Evolutionary conservation across 2,329 filamentous ascomycete species (phyloP).

Genomic region (Xylariales sp.): DNA sequence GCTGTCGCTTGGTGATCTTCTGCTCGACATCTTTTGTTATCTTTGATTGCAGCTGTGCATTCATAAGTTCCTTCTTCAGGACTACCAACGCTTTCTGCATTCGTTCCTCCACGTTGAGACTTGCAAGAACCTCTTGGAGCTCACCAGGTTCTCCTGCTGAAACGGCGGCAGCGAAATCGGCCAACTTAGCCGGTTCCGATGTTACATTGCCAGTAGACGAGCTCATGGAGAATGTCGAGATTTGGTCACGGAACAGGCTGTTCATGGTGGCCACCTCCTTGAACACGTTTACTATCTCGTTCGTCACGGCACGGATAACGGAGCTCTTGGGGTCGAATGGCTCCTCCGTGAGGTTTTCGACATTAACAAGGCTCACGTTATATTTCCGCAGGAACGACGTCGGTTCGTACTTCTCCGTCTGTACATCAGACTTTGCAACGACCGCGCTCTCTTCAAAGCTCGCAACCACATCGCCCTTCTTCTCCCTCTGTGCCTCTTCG

Average conservation of each 20-base stretch:
- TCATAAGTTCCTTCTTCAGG: slow-evolving; percentile 97
- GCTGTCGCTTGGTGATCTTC: slow-evolving; percentile 94
- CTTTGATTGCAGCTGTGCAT: slow-evolving; percentile 93
- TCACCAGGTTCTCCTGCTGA: slow-evolving; percentile 91
- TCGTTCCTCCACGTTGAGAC: slow-evolving; percentile 86
- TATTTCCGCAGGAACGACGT: slow-evolving; percentile 90
- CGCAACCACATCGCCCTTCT: slow-evolving; percentile 90
- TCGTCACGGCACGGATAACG: slow-evolving; percentile 86
- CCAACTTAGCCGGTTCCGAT: slow-evolving; percentile 89
- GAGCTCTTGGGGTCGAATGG: slow-evolving; percentile 86
- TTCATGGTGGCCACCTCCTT: slow-evolving; percentile 95
- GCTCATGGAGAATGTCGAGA: slow-evolving; percentile 94
- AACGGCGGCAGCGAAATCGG: slow-evolving; percentile 94
- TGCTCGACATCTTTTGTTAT: slow-evolving; percentile 97
- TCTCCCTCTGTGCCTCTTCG: slow-evolving; percentile 54
- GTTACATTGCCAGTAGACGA: slow-evolving; percentile 93
- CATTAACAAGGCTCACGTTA: slow-evolving; percentile 89
- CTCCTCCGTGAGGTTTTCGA: slow-evolving; percentile 87
- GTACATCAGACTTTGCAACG: slow-evolving; percentile 50
- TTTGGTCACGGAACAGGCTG: slow-evolving; percentile 92
- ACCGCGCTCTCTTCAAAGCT: slow-evolving; percentile 86
- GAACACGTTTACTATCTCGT: slow-evolving; percentile 98
- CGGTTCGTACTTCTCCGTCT: slow-evolving; percentile 67
- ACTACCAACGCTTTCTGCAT: slow-evolving; percentile 88
- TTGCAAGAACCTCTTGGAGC: slow-evolving; percentile 85